Evolutionary conservation across 176 grass and related monocot species (phyloP).

Genomic region (Neostapfia colusana): DNA sequence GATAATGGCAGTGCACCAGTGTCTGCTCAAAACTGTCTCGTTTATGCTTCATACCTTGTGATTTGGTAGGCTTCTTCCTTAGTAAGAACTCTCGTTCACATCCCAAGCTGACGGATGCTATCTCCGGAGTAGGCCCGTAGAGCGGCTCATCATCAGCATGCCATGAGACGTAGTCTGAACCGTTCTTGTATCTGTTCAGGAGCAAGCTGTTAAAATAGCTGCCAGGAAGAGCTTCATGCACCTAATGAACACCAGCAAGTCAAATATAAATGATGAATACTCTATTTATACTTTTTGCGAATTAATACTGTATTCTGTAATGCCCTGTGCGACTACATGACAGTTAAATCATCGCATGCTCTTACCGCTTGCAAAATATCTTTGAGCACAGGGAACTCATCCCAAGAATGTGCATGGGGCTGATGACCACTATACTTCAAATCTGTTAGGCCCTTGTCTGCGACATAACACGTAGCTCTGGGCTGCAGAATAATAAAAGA

Average conservation of each 20-base stretch:
- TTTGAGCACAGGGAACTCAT: constrained; percentile 83
- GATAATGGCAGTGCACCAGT: background rate
- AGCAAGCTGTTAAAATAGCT: constrained; percentile 89
- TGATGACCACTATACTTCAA: constrained; percentile 80
- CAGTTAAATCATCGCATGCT: background rate
- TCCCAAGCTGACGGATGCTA: constrained; percentile 73
- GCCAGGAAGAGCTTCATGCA: constrained; percentile 66
- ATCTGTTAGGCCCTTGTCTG: constrained; percentile 59
- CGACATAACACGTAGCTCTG: constrained; percentile 72
- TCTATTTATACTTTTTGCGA: background rate
- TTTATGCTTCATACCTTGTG: constrained; percentile 23
- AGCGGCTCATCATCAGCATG: constrained; percentile 85
- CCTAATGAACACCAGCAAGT: constrained; percentile 40
- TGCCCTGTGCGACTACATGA: background rate
- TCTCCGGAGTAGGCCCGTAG: constrained; percentile 75
- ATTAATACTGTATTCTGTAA: background rate
- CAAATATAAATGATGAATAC: background rate
- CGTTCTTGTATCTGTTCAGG: constrained; percentile 78
- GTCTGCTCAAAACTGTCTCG: background rate
- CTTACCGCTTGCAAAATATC: constrained; percentile 71
- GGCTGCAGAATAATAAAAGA: constrained; percentile 39
- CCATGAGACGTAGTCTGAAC: constrained; percentile 87
- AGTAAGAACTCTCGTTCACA: constrained; percentile 77
- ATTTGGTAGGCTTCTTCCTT: constrained; percentile 64
- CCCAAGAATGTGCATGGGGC: constrained; percentile 65